phyloP scores from a whole-genome alignment of 495 filamentous ascomycete species.

The Aspergillus ostianus region DNA sequence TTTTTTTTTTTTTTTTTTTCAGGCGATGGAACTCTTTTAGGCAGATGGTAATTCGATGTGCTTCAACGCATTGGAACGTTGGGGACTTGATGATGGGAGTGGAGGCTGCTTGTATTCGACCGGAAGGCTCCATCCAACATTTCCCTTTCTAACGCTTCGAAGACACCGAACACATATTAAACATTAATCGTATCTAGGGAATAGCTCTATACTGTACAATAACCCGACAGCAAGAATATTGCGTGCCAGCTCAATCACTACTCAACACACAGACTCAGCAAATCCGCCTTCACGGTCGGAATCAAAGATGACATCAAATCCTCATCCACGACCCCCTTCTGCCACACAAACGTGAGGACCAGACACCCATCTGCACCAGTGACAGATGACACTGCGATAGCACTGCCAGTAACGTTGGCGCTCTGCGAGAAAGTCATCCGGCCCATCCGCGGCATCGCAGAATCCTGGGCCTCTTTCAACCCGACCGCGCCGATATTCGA shows the following conservation, averaged over 20 bases:
- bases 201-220: not conserved
- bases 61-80: too few species aligned
- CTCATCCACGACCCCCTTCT: constrained; percentile 35
- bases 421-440: constrained; percentile 47
- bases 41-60: too few species aligned
- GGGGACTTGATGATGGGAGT: too few species aligned
- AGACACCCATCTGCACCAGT: constrained; percentile 42
- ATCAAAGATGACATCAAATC: constrained; percentile 24
- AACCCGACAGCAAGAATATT: not conserved
- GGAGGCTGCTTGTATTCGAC: too few species aligned
- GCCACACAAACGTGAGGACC: constrained; percentile 38
- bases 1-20: too few species aligned
- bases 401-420: constrained; percentile 39
- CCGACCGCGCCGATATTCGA: constrained; percentile 44
- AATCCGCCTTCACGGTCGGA: constrained; percentile 19
- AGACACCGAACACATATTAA: too few species aligned
- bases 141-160: too few species aligned
- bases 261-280: constrained; percentile 14
- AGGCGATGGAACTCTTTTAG: too few species aligned
- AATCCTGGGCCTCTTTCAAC: constrained; percentile 19
- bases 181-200: too few species aligned
- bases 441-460: constrained; percentile 26
- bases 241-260: not conserved
- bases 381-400: constrained; percentile 35
- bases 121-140: too few species aligned